Evolutionary conservation across 768 basidiomycete species (phyloP), one percentile per base, ranked within the genome.

Genomic region (Nidularia pulvinata): DNA sequence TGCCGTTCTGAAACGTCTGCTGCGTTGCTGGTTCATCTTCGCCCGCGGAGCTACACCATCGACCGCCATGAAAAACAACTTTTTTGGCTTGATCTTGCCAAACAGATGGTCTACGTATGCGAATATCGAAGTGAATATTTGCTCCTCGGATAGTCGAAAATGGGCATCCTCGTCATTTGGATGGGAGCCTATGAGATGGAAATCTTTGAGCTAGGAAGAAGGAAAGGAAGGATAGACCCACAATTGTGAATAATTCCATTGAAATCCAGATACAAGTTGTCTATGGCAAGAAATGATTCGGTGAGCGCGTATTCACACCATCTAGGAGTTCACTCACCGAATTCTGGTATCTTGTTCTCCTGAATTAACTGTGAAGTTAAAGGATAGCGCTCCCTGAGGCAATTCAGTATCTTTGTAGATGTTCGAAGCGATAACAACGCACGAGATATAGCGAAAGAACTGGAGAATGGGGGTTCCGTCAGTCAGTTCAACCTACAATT

Each of bases 21-120:
- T 88, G 16, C 96, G 86, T 66, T 98, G 96, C 70, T 98, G 96
- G 67, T 99, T 99, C 96, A 98, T 97, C 81, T 99, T 98, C 34
- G 96, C 96, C 46, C 96, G 78, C 4, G 96, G 96, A 0, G 96
- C 96, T 11, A 98, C 95, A 47, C 96, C 96, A 67, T 98, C 97
- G 46, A 99, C 89, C 25, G 96, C 97, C 91, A 99, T 96, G 71
- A 97, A 98, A 70, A 98, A 98, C 10, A 97, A 76, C 66, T 98
- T 97, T 79, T 93, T 89, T 0, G 97, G 97, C 68, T 95, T 98
- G 57, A 99, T 98, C 75, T 95, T 98, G 33, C 88, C 84, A 71
- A 99, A 99, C 6, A 99, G 79, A 64, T 93, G 91, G 74, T 98
- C 95, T 55, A 98, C 93, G 74, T 99, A 99, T 51, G 93, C 79